Evolutionary conservation across 2,329 filamentous ascomycete species (phyloP), one percentile per base, ranked within the genome.

Genomic region (Lasiodiplodia hormozganensis): DNA sequence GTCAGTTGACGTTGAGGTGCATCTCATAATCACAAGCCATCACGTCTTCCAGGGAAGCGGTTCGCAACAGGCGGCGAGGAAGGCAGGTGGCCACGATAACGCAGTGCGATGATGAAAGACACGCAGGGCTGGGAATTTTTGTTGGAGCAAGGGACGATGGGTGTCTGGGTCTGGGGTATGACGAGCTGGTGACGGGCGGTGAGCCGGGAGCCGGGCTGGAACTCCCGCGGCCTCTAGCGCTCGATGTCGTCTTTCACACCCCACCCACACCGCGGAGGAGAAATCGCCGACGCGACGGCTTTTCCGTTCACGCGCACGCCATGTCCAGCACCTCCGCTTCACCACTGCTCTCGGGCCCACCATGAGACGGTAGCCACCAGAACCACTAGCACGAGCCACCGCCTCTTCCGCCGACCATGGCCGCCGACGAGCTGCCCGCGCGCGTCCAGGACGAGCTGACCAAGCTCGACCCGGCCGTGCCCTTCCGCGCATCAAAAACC

Each of bases 401-500:
- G 7, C 34, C 38, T 34, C 47, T 12, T 23, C 58, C 51, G 36
- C 51, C 40, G 40, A 40, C 28, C 18, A 65, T 67, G 65, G 31
- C 65, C n/a, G 53, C 57, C 49, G 31, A 25, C 31, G 49, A 60
- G 40, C 51, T 83, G 76, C 83, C 86, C 74, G 78, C 82, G 73
- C 71, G 76, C 69, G 79, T 89, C 71, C 73, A 81, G 69, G 81
- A 82, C 70, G 88, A 90, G 77, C 82, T 90, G 70, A 82, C 84
- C 40, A 84, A 83, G 71, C 85, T 88, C 76, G 84, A 90, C 74
- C 85, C 87, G 72, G 80, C 83, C 69, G 81, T 96, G 49, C 89
- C 93, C 53, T 97, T 98, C 82, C 92, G 90, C 78, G 92, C 92
- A 6, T 86, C 85, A 69, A 83, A 87, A 69, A 84, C 87, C 65